Evolutionary conservation across 116 monocot species (phyloP).

Genomic region (Posidonia oceanica): DNA sequence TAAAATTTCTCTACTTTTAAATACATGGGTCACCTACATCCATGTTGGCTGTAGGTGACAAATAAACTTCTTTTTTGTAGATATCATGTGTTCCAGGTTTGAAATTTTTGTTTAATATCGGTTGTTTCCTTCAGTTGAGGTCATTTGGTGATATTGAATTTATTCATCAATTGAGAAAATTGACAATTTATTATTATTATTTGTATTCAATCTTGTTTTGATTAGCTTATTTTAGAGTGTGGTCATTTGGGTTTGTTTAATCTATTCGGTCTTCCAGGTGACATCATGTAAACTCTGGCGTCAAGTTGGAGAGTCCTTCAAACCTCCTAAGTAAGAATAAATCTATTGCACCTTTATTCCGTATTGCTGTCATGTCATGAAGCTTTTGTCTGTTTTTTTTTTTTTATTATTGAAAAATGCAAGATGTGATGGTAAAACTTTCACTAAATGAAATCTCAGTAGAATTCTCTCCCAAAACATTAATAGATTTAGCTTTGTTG

Average conservation of each 20-base stretch:
- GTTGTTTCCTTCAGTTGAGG: too few species aligned
- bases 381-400: not conserved
- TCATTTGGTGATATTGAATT: too few species aligned
- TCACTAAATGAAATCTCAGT: not conserved
- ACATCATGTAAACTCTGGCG: slow-evolving; percentile 91
- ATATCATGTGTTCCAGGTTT: too few species aligned
- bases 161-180: too few species aligned
- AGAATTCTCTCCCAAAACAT: not conserved
- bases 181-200: not conserved
- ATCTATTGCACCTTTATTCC: not conserved
- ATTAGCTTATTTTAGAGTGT: not conserved
- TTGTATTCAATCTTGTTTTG: not conserved
- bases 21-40: too few species aligned
- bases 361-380: not conserved
- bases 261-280: slow-evolving; percentile 27
- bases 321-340: slow-evolving; percentile 77
- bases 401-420: not conserved
- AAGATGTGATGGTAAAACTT: not conserved
- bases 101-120: too few species aligned
- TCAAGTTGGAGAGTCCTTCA: slow-evolving; percentile 95
- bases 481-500: not conserved
- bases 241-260: not conserved
- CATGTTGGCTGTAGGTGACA: too few species aligned
- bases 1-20: too few species aligned
- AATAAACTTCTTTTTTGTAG: too few species aligned